phyloP scores from a whole-genome alignment of 164 flowering plant species.

The Nymphaea colorata region DNA sequence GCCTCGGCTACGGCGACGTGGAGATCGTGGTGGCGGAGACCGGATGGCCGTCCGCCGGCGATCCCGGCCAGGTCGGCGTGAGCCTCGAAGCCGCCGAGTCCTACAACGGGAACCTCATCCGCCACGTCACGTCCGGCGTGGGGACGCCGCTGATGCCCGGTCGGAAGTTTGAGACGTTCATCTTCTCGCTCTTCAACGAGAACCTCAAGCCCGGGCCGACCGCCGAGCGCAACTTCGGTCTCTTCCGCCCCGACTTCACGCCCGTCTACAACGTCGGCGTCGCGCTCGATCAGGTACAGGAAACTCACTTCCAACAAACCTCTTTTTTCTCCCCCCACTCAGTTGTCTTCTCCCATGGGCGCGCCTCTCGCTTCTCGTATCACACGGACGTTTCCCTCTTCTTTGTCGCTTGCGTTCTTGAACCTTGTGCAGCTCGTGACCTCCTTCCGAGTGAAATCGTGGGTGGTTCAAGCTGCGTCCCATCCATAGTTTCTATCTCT shows the following conservation, averaged over 20 bases:
- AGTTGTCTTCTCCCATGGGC: no score
- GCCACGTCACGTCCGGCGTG: slow-evolving; percentile 42
- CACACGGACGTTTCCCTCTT: no score
- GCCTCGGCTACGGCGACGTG: slow-evolving; percentile 61
- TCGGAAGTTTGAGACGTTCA: slow-evolving; percentile 38
- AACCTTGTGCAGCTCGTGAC: no score
- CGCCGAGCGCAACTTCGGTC: slow-evolving; percentile 72
- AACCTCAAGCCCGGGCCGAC: slow-evolving; percentile 53
- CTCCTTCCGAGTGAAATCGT: no score
- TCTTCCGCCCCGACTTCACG: slow-evolving; percentile 59
- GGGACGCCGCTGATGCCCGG: slow-evolving; percentile 61
- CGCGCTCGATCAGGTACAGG: slow-evolving; percentile 26
- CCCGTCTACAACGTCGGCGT: slow-evolving; percentile 79
- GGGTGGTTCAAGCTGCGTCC: no score
- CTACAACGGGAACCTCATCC: slow-evolving; percentile 36
- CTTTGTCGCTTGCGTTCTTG: no score
- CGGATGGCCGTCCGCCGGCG: slow-evolving; percentile 87
- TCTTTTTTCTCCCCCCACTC: no score
- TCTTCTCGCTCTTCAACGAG: slow-evolving; percentile 79
- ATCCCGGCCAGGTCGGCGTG: slow-evolving; percentile 32
- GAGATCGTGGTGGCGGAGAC: slow-evolving; percentile 80
- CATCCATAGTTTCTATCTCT: no score
- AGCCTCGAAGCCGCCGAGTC: slow-evolving; percentile 34
- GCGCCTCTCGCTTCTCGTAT: no score
- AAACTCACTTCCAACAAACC: no score